Conservation (phyloP, 2,329 filamentous ascomycete genomes). For the Hypoxylon sp. region DNA sequence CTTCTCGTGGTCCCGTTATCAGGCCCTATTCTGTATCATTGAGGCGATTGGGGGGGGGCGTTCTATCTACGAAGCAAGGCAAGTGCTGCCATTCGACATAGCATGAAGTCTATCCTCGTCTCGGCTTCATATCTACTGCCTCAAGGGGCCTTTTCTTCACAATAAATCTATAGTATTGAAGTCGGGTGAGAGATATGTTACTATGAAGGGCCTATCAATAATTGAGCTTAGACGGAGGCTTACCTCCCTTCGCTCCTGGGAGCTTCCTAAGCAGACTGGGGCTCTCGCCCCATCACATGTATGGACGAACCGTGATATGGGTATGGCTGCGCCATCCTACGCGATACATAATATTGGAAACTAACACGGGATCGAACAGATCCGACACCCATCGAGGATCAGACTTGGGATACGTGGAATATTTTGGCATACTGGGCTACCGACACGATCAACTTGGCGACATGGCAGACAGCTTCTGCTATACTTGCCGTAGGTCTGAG, state of each 20-base stretch:
- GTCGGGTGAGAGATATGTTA: constrained; percentile 6
- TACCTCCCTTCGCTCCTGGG: constrained; percentile 61
- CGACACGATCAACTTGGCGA: constrained; percentile 56
- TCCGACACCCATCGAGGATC: constrained; percentile 56
- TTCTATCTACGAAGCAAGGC: constrained; percentile 4
- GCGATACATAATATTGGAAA: constrained; percentile 24
- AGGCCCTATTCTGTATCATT: constrained; percentile 15
- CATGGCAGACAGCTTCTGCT: constrained; percentile 56
- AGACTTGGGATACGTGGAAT: constrained; percentile 57
- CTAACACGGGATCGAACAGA: constrained; percentile 49
- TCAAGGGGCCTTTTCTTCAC: neutral
- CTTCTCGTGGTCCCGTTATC: constrained; percentile 34
- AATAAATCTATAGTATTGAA: neutral
- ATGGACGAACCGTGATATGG: constrained; percentile 57
- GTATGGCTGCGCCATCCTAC: constrained; percentile 44
- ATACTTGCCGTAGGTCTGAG: constrained; percentile 56
- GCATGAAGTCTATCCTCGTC: constrained; percentile 1
- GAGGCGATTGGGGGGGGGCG: constrained; percentile 1
- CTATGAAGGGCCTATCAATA: constrained; percentile 46
- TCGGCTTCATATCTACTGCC: neutral
- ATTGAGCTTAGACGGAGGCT: constrained; percentile 56
- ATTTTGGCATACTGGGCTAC: constrained; percentile 58
- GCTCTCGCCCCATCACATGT: constrained; percentile 62
- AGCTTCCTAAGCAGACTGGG: constrained; percentile 63
- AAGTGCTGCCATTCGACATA: neutral